Percentiles rank a stretch among this genome's conserved stretches.
phyloP scores from a whole-genome alignment of 306 rosid genomes.

The Vachellia pachyceras region DNA sequence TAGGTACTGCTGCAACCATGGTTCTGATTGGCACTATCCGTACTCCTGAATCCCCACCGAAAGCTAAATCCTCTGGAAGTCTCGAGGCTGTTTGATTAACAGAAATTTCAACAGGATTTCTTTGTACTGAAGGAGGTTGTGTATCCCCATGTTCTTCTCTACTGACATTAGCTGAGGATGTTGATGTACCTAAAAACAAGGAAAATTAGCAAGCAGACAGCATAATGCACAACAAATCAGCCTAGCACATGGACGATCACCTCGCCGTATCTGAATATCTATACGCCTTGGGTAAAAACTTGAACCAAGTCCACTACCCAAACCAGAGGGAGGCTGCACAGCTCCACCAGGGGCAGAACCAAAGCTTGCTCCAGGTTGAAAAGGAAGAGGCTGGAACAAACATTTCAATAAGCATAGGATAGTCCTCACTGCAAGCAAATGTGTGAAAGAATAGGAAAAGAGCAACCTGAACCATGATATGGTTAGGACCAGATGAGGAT shows the following conservation, averaged over 20 bases:
- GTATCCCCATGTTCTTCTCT: constrained; percentile 65
- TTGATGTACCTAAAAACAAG: constrained; percentile 63
- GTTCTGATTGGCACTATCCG: constrained; percentile 87
- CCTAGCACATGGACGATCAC: constrained; percentile 45
- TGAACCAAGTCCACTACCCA: constrained; percentile 68
- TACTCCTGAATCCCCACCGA: constrained; percentile 70
- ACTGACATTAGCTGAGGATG: constrained; percentile 55
- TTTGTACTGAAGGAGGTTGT: constrained; percentile 60
- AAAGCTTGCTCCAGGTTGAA: constrained; percentile 72
- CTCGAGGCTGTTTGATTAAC: constrained; percentile 63
- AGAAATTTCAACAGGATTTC: constrained; percentile 69
- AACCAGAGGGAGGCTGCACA: constrained; percentile 72
- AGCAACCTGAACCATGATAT: constrained; percentile 95
- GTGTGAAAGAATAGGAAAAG: constrained; percentile 22
- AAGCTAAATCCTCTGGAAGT: constrained; percentile 53
- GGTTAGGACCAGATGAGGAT: constrained; percentile 91
- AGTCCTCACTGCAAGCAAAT: constrained; percentile 33
- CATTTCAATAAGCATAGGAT: constrained; percentile 52
- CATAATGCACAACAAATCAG: constrained; percentile 22
- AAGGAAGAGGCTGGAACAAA: constrained; percentile 88
- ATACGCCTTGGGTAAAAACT: constrained; percentile 86
- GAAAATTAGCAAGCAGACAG: constrained; percentile 26
- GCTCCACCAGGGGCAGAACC: constrained; percentile 81
- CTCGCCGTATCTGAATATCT: constrained; percentile 96
- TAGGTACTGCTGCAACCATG: constrained; percentile 83